Percentiles rank a stretch among this genome's conserved stretches.
Evolutionary conservation across 1,284 basidiomycete genomes (phyloP).

Genomic region (Sanghuangporus weigelae): DNA sequence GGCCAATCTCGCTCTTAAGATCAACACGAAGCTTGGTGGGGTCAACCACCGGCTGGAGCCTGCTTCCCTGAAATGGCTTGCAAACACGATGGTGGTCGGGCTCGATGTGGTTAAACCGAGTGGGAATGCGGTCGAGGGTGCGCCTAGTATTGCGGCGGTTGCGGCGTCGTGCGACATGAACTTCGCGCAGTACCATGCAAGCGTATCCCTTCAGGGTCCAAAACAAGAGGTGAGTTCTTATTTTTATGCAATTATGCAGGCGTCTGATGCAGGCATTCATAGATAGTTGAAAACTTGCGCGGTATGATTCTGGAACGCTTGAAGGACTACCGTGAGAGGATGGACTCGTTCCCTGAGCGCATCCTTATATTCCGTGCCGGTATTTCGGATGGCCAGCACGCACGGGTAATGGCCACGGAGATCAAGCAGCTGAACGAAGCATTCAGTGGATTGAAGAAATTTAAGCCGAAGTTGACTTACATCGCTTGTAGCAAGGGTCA

Average conservation of each 20-base stretch:
- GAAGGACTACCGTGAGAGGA: slow-evolving; percentile 46
- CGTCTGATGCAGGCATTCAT: not conserved
- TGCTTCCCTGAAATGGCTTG: slow-evolving; percentile 56
- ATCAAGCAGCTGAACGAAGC: slow-evolving; percentile 50
- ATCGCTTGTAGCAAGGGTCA: slow-evolving; percentile 77
- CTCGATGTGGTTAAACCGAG: slow-evolving; percentile 4
- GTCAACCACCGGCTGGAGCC: slow-evolving; percentile 63
- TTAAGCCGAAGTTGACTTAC: slow-evolving; percentile 61
- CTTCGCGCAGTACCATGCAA: slow-evolving; percentile 3
- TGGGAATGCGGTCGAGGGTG: not conserved
- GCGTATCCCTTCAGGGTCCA: not conserved
- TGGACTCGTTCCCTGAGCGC: slow-evolving; percentile 50
- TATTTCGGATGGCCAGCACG: slow-evolving; percentile 65
- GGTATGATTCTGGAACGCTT: slow-evolving; percentile 68
- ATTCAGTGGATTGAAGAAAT: slow-evolving; percentile 51
- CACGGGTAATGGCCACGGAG: slow-evolving; percentile 51
- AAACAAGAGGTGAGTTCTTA: slow-evolving; percentile 32
- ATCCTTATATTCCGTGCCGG: slow-evolving; percentile 71
- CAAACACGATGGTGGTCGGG: slow-evolving; percentile 62
- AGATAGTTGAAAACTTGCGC: slow-evolving; percentile 62
- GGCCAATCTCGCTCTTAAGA: slow-evolving; percentile 59
- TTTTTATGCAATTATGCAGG: not conserved
- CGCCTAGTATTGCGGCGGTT: slow-evolving; percentile 5
- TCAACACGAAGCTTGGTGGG: slow-evolving; percentile 77
- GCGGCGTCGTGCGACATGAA: not conserved